phyloP scores from a whole-genome alignment of 2,329 filamentous ascomycete genomes.

The Parastagonospora nodorum region DNA sequence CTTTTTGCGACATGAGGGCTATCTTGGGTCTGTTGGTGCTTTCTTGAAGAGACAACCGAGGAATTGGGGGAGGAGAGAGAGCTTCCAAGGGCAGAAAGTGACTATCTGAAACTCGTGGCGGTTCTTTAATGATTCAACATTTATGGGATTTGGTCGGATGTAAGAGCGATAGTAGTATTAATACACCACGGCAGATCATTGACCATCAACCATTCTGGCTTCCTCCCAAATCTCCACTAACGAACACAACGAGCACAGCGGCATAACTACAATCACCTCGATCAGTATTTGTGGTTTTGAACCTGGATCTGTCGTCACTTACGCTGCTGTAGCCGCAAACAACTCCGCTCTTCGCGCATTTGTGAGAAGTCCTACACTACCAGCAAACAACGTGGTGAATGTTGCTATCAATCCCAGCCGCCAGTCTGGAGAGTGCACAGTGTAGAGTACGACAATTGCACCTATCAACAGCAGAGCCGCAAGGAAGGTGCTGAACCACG shows the following conservation, averaged over 20 bases:
- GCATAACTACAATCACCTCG: conserved; percentile 11
- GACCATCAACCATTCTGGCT: too few relatives aligned
- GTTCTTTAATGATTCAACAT: too few relatives aligned
- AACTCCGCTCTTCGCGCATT: conserved; percentile 21
- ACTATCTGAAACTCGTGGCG: not conserved
- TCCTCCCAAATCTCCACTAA: too few relatives aligned
- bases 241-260: conserved; percentile 22
- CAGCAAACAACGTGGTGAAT: conserved; percentile 21
- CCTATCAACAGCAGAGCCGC: conserved; percentile 20
- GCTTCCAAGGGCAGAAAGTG: conserved; percentile 60
- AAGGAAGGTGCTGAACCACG: conserved; percentile 16
- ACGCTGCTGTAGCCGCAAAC: conserved; percentile 21
- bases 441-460: conserved; percentile 17
- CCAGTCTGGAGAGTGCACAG: conserved; percentile 7
- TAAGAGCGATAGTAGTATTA: too few relatives aligned
- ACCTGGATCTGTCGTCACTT: not conserved
- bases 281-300: not conserved
- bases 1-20: conserved; percentile 93
- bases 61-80: conserved; percentile 88
- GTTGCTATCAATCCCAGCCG: conserved; percentile 9
- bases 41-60: conserved; percentile 89
- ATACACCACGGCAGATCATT: too few relatives aligned
- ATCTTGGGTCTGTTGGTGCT: conserved; percentile 89
- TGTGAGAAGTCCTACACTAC: conserved; percentile 16
- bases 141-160: too few relatives aligned